phyloP scores from a whole-genome alignment of 257 asterid species.

The Solanum infundibuliforme region DNA sequence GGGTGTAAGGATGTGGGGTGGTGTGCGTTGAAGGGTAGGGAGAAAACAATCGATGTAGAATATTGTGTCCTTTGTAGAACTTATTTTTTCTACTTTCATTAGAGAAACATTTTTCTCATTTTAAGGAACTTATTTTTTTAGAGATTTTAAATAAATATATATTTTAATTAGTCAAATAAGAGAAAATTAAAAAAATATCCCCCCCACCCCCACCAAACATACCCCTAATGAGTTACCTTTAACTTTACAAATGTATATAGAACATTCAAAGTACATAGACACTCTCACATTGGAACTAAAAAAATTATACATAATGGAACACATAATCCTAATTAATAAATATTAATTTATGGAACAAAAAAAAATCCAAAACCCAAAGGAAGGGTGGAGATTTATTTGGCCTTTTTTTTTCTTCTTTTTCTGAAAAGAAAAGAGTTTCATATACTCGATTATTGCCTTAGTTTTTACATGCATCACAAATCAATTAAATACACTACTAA shows the following conservation, averaged over 20 bases:
- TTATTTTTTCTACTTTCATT: background rate
- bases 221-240: background rate
- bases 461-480: no score
- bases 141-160: no score
- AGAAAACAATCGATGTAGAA: background rate
- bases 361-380: no score
- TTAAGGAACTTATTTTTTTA: background rate
- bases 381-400: no score
- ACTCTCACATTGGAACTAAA: background rate
- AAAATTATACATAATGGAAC: background rate
- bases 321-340: background rate
- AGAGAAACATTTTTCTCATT: no score
- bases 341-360: background rate
- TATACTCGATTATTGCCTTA: no score
- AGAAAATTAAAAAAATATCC: background rate
- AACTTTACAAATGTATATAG: background rate
- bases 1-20: background rate
- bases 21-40: background rate
- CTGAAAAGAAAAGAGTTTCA: no score
- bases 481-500: no score
- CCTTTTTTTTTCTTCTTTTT: no score
- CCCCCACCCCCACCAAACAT: no score
- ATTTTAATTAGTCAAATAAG: background rate
- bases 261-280: background rate
- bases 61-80: fast-evolving